Conservation (phyloP, 805 yeast species). For the Candida manassasensis region DNA sequence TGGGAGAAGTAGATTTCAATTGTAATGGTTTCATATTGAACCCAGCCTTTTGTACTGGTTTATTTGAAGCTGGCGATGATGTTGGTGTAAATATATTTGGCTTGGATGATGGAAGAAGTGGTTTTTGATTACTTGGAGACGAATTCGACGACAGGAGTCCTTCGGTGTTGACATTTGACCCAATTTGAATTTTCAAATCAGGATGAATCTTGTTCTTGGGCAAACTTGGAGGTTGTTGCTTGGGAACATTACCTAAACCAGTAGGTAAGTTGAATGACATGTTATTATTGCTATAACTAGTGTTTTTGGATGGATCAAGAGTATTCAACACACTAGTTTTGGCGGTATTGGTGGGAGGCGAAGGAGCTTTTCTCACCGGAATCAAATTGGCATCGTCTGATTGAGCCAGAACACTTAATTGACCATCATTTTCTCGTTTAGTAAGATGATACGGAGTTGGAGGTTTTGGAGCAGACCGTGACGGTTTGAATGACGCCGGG, state of each 20-base stretch:
- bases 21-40: slow-evolving; percentile 25
- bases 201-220: slow-evolving; percentile 25
- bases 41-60: slow-evolving; percentile 13
- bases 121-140: slow-evolving; percentile 10
- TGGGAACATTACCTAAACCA: slow-evolving; percentile 26
- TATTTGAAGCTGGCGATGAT: slow-evolving; percentile 9
- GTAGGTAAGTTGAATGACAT: slow-evolving; percentile 12
- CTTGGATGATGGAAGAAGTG: slow-evolving; percentile 12
- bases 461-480: slow-evolving; percentile 40
- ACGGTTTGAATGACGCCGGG: slow-evolving; percentile 24
- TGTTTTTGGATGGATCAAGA: not conserved
- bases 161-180: slow-evolving; percentile 23
- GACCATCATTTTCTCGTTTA: slow-evolving; percentile 23
- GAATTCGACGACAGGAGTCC: slow-evolving; percentile 14
- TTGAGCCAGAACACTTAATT: slow-evolving; percentile 29
- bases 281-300: slow-evolving; percentile 2
- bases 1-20: slow-evolving; percentile 12
- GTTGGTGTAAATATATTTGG: slow-evolving; percentile 19
- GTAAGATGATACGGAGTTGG: slow-evolving; percentile 38
- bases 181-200: slow-evolving; percentile 28
- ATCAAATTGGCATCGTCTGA: slow-evolving; percentile 23
- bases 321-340: slow-evolving; percentile 2
- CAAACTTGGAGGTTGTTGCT: slow-evolving; percentile 27
- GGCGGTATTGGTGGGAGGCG: slow-evolving; percentile 37
- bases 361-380: slow-evolving; percentile 54